These are phyloP conservation scores for Ophiostoma piceae DNA, from an alignment of 2,329 filamentous ascomycete species.

Conservation along the genomic window DNA sequence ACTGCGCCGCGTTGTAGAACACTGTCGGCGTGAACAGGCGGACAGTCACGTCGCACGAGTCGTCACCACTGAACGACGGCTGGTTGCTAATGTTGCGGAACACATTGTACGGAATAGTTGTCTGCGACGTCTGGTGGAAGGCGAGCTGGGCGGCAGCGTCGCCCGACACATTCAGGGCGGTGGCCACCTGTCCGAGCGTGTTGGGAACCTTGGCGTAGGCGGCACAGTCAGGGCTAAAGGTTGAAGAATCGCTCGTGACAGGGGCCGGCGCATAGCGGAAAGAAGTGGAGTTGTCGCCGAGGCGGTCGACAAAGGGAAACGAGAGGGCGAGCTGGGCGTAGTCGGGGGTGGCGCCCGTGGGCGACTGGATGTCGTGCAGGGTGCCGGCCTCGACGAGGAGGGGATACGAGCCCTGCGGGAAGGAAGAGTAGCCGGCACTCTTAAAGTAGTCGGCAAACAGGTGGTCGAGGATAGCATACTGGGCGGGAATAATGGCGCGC, in stretches of 20 bases:
- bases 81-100: background rate
- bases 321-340: slow-evolving; percentile 48
- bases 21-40: background rate
- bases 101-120: background rate
- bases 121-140: background rate
- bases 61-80: background rate
- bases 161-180: background rate
- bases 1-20: background rate
- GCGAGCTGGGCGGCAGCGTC: background rate
- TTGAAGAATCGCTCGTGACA: background rate
- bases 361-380: background rate
- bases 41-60: background rate
- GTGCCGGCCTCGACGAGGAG: background rate
- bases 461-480: background rate
- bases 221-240: background rate
- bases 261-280: slow-evolving; percentile 44
- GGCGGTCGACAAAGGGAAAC: slow-evolving; percentile 52
- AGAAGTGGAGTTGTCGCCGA: slow-evolving; percentile 43
- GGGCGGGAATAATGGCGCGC: slow-evolving; percentile 38
- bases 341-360: slow-evolving; percentile 31
- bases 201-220: background rate
- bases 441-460: background rate
- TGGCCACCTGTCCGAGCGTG: background rate
- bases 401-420: background rate
- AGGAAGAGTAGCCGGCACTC: background rate